Evolutionary conservation across 1,284 basidiomycete genomes (phyloP).

Genomic region (Trametes polyzona): DNA sequence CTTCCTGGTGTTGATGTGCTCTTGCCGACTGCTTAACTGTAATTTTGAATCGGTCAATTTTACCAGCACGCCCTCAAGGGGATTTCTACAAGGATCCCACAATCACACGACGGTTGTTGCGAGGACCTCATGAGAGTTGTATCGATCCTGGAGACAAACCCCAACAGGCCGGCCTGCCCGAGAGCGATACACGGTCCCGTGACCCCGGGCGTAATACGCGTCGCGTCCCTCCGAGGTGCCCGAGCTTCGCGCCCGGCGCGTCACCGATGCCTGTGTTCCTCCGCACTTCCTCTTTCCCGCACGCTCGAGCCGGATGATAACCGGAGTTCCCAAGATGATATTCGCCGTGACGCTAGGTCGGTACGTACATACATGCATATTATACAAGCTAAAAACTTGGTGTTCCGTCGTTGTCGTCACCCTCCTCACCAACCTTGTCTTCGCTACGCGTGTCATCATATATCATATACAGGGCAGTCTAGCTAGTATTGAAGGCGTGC

Average conservation of each 20-base stretch:
- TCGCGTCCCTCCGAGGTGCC: background rate
- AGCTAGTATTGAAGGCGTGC: background rate
- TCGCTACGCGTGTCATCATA: background rate
- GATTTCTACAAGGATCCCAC: no score
- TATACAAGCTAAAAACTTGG: slow-evolving; percentile 19
- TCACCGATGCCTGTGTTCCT: no score
- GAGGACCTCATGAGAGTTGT: background rate
- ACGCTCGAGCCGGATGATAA: no score
- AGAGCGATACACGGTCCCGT: background rate
- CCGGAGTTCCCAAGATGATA: slow-evolving; percentile 9
- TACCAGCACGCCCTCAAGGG: no score
- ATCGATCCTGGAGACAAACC: background rate
- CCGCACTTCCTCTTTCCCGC: no score
- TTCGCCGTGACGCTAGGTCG: background rate
- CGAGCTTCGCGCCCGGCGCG: background rate
- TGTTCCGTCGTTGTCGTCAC: no score
- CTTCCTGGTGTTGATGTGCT: no score
- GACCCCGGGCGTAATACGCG: background rate
- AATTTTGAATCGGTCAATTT: no score
- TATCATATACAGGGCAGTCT: slow-evolving; percentile 12
- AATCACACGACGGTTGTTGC: no score
- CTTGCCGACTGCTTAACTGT: no score
- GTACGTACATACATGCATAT: slow-evolving; percentile 11
- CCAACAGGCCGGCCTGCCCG: background rate
- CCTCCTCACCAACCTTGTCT: no score